Evolutionary conservation across 106 monocot genomes (phyloP).

Genomic region (Phalaenopsis aphrodite): DNA sequence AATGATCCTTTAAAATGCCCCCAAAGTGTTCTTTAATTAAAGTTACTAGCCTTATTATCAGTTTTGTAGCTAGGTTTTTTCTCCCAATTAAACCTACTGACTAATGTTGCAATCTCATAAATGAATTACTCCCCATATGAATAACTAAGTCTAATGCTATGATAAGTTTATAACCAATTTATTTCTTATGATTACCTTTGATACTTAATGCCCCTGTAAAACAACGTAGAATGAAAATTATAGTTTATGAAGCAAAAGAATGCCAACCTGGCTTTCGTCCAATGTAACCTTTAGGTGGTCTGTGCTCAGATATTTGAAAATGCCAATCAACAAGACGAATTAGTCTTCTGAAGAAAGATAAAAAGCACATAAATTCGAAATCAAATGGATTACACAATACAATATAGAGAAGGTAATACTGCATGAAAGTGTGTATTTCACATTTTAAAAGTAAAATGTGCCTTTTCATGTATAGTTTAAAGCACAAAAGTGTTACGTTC

Average conservation of each 20-base stretch:
- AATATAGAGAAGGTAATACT: background rate
- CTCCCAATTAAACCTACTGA: background rate
- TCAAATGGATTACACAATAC: background rate
- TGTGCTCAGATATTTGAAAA: slow-evolving; percentile 10
- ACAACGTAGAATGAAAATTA: background rate
- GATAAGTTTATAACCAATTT: background rate
- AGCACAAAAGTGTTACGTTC: too few relatives aligned
- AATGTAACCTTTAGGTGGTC: slow-evolving; percentile 19
- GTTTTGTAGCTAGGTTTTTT: background rate
- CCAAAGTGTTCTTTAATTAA: background rate
- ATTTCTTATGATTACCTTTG: background rate
- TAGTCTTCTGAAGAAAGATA: slow-evolving; percentile 23
- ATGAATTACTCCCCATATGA: background rate
- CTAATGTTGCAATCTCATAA: background rate
- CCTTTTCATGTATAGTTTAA: too few relatives aligned
- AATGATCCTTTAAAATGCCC: background rate
- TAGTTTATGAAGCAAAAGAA: background rate
- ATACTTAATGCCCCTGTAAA: background rate
- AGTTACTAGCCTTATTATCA: background rate
- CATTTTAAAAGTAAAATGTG: too few relatives aligned
- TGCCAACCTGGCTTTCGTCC: slow-evolving; percentile 19
- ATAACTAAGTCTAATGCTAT: background rate
- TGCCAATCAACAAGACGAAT: slow-evolving; percentile 17
- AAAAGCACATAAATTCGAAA: slow-evolving; percentile 1
- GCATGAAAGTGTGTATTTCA: too few relatives aligned